Conservation (phyloP, 768 basidiomycete genomes). For the Cyclocybe aegerita region DNA sequence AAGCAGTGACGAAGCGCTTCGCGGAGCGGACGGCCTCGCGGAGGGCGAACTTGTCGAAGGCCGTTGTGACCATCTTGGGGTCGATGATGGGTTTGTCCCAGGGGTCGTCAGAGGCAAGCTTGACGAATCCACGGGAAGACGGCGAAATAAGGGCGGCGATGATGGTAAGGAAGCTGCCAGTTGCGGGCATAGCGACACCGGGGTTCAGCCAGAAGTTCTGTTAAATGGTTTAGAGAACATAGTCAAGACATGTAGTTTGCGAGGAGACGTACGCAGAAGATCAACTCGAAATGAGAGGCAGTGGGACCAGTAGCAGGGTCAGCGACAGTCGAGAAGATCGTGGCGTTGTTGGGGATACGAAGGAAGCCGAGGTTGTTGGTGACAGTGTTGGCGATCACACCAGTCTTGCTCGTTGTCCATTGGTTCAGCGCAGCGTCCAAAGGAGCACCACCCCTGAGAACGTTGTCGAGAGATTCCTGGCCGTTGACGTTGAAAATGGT, state of each 20-base stretch:
- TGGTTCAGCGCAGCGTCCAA: conserved; percentile 16
- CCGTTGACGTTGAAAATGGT: conserved; percentile 25
- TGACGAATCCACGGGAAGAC: conserved; percentile 29
- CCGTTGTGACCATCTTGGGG: conserved; percentile 39
- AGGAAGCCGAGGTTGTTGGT: conserved; percentile 29
- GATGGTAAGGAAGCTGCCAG: conserved; percentile 30
- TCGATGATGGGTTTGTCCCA: conserved; percentile 50
- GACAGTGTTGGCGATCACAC: conserved; percentile 26
- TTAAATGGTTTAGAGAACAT: not conserved
- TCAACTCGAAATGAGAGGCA: conserved; percentile 30
- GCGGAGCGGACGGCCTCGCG: conserved; percentile 21
- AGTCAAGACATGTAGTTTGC: not conserved
- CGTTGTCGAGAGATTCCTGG: conserved; percentile 21
- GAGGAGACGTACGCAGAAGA: conserved; percentile 24
- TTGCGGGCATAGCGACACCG: conserved; percentile 14
- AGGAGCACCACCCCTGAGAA: conserved; percentile 19
- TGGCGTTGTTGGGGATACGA: conserved; percentile 24
- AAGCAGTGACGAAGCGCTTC: conserved; percentile 21
- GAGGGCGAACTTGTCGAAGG: conserved; percentile 29
- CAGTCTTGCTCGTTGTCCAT: conserved; percentile 26
- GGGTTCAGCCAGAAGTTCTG: conserved; percentile 18
- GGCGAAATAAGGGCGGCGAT: conserved; percentile 27
- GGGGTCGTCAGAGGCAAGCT: conserved; percentile 40
- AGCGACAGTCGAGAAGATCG: conserved; percentile 19
- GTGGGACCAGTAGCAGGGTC: conserved; percentile 31